Base-by-base conservation (phyloP, 1,284 basidiomycete species). In the Ustilago sp. region DNA sequence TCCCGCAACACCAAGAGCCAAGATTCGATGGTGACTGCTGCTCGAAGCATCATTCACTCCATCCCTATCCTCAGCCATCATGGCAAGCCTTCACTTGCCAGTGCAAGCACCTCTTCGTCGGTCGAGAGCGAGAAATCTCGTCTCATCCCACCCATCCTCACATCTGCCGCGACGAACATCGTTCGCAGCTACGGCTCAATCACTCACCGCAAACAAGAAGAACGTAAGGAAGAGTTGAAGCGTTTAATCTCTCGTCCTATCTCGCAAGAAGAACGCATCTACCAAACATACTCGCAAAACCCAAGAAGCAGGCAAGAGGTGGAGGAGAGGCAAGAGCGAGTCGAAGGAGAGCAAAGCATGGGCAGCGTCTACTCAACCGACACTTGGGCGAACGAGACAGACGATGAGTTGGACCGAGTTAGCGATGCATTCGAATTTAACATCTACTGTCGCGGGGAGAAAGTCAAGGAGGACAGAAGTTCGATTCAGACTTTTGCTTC, bases 171-270 rank as follows among this genome's bases (percentile, higher is more conserved):
- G 2, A 19, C 48, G 3, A 11, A 34, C 2, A 36, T 35, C 9
- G n/a, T 45, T 13, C 31, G 17, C 1, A 63, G 23, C 38, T 71
- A 71, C 45, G 63, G 63, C 28, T 41, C 63, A 32, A 45, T 63
- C 48, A 31, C 39, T 28, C 56, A 48, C 17, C 57, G 47, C 35
- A 23, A 38, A 19, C 32, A 28, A 19, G 55, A 65, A n/a, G 11
- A 34, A 34, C 54, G 59, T 1, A 58, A 41, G 13, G 55, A n/a
- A 4, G n/a, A 63, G 5, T 15, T 59, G 55, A 71, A 71, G 41
- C 31, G 11, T 3, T 55, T 51, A 31, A 71, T 71, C 52, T 71
- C 69, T 11, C 63, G 55, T 1, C 69, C 69, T 0, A 47, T 66
- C 52, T 32, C 48, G 3, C 54, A 50, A 15, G 48, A 45, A 36